Conservation (phyloP, 2,329 filamentous ascomycete genomes). For the Neonectria punicea region DNA sequence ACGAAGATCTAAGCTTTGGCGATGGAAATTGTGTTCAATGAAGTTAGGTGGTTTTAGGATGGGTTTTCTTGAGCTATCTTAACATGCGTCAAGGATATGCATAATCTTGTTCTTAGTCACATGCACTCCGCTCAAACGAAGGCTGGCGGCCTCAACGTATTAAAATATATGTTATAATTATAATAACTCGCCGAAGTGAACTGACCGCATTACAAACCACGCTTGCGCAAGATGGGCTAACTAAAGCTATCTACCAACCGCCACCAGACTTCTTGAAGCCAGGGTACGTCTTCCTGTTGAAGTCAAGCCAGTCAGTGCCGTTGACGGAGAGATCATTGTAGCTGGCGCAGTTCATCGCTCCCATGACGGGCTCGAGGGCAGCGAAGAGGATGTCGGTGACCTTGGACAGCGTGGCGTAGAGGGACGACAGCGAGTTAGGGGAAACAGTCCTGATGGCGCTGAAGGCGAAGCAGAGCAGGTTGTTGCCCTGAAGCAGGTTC, state of each 20-base stretch:
- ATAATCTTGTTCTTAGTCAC: too few species aligned
- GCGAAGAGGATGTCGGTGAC: conserved; percentile 32
- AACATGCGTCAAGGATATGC: too few species aligned
- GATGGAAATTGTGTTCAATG: too few species aligned
- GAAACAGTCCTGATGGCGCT: conserved; percentile 52
- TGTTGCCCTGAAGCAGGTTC: conserved; percentile 58
- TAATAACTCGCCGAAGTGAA: background rate
- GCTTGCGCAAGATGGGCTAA: background rate
- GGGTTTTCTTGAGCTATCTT: too few species aligned
- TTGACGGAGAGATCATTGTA: conserved; percentile 34
- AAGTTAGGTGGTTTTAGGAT: too few species aligned
- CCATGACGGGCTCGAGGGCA: conserved; percentile 34
- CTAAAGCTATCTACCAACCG: conserved; percentile 53
- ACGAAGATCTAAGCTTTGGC: too few species aligned
- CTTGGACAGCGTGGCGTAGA: conserved; percentile 47
- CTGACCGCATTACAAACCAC: background rate
- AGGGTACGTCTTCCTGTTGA: conserved; percentile 32
- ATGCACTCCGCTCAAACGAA: too few species aligned
- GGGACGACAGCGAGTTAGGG: conserved; percentile 54
- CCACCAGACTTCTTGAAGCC: conserved; percentile 37
- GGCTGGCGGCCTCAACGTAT: too few species aligned
- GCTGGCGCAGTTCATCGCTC: conserved; percentile 27
- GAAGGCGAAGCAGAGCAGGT: conserved; percentile 54
- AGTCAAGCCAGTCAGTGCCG: conserved; percentile 35
- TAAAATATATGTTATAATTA: background rate